Percentiles rank a stretch among this genome's conserved stretches.
These are phyloP conservation scores for Arabis hirsuta DNA, from an alignment of 345 rosid species.

Conservation along the genomic window DNA sequence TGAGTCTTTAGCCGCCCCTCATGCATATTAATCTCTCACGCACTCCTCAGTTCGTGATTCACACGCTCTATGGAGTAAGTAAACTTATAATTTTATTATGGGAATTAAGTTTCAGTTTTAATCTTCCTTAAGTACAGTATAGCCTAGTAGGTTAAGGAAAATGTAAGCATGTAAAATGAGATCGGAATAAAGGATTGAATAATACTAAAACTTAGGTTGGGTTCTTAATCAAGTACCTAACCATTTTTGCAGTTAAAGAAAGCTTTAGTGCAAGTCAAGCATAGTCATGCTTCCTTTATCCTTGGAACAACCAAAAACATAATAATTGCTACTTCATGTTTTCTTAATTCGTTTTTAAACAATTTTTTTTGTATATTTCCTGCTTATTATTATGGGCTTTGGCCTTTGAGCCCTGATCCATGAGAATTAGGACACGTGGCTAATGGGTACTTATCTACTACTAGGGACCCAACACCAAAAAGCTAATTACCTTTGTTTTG, in stretches of 20 bases:
- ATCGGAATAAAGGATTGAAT: conserved; percentile 1
- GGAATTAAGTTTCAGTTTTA: neutral
- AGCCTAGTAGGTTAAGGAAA: conserved; percentile 17
- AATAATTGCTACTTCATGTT: conserved; percentile 25
- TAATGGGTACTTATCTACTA: neutral
- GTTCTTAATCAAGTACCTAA: conserved; percentile 41
- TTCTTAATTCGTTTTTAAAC: conserved; percentile 13
- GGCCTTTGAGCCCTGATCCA: conserved; percentile 21
- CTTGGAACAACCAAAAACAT: conserved; percentile 41
- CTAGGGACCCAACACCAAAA: conserved; percentile 19
- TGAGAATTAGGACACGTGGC: conserved; percentile 33
- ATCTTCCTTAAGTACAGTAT: neutral
- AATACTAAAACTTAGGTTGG: conserved; percentile 35
- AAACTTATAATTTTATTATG: neutral
- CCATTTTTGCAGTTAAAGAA: conserved; percentile 27
- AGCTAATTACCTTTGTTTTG: conserved; percentile 12
- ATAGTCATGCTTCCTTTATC: conserved; percentile 21
- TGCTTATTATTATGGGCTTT: conserved; percentile 14
- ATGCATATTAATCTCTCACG: neutral
- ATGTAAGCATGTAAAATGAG: conserved; percentile 23
- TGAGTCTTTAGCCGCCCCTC: conserved; percentile 31
- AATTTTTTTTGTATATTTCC: neutral
- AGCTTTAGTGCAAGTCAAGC: conserved; percentile 46
- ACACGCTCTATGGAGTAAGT: neutral
- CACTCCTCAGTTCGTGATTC: neutral